Evolutionary conservation across 176 grass and related monocot species (phyloP).

Genomic region (Triticum monococcum): DNA sequence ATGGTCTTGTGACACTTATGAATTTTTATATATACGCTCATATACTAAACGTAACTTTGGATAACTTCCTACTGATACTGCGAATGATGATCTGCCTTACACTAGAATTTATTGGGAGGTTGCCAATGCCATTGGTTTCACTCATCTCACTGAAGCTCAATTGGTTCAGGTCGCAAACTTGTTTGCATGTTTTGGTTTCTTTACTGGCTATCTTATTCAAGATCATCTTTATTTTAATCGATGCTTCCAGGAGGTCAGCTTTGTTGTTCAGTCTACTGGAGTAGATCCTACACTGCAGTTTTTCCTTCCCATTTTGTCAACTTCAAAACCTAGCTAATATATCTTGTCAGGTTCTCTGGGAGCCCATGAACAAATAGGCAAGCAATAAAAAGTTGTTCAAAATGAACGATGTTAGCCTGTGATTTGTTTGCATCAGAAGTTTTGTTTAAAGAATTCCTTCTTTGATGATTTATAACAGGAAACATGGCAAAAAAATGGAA

Average conservation of each 20-base stretch:
- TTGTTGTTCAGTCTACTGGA: neutral
- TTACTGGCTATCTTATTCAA: neutral
- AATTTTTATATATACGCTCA: too few relatives aligned
- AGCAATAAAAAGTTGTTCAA: conserved; percentile 72
- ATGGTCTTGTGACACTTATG: too few relatives aligned
- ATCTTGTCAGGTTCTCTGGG: conserved; percentile 50
- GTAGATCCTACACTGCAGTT: neutral
- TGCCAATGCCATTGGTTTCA: too few relatives aligned
- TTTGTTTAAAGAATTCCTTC: neutral
- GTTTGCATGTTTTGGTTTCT: neutral
- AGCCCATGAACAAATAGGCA: conserved; percentile 55
- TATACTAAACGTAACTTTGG: too few relatives aligned
- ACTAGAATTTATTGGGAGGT: too few relatives aligned
- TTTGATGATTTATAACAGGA: neutral
- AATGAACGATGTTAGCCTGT: conserved; percentile 58
- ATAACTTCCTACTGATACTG: too few relatives aligned
- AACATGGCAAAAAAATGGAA: neutral
- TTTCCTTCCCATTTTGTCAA: neutral
- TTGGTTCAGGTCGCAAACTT: conserved; percentile 50
- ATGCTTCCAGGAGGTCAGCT: neutral
- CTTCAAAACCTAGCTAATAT: neutral
- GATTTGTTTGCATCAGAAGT: neutral
- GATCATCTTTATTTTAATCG: neutral
- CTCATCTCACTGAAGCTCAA: too few relatives aligned
- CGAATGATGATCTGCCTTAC: too few relatives aligned